These are phyloP conservation scores for Vanderwaltozyma yarrowii DNA, from an alignment of 805 yeast species.

Conservation along the genomic window DNA sequence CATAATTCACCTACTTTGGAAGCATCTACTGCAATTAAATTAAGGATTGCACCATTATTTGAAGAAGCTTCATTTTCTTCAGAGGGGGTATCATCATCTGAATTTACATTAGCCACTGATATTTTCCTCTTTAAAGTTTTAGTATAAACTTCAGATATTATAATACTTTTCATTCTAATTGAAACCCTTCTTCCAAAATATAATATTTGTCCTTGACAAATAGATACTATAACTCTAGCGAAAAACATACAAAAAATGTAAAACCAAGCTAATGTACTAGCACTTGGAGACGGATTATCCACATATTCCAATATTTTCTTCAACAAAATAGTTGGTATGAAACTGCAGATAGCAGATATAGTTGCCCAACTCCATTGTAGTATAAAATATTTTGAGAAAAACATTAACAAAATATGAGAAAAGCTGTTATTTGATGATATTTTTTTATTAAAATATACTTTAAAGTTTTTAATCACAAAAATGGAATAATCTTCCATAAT, in stretches of 20 bases:
- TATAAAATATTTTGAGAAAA: constrained; percentile 50
- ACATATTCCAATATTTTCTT: constrained; percentile 76
- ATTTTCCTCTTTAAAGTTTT: constrained; percentile 81
- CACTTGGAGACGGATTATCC: constrained; percentile 52
- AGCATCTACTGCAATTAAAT: constrained; percentile 93
- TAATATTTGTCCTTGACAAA: constrained; percentile 68
- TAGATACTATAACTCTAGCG: constrained; percentile 47
- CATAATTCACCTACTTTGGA: constrained; percentile 91
- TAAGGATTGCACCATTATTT: constrained; percentile 87
- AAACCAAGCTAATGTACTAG: constrained; percentile 76
- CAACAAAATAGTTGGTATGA: constrained; percentile 72
- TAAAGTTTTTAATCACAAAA: constrained; percentile 49
- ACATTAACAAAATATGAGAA: constrained; percentile 48
- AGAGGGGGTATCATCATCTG: constrained; percentile 5
- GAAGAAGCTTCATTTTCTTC: constrained; percentile 29
- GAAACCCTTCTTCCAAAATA: constrained; percentile 89
- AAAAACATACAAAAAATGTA: constrained; percentile 66
- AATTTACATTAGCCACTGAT: constrained; percentile 17
- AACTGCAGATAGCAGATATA: constrained; percentile 52
- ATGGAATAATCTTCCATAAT: constrained; percentile 72
- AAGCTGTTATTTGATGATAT: constrained; percentile 33
- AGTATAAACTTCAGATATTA: constrained; percentile 85
- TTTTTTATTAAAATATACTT: constrained; percentile 22
- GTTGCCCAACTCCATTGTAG: constrained; percentile 69
- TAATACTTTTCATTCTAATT: constrained; percentile 77